phyloP scores from a whole-genome alignment of 2,329 filamentous ascomycete genomes.

The Diaporthe aspalathi region DNA sequence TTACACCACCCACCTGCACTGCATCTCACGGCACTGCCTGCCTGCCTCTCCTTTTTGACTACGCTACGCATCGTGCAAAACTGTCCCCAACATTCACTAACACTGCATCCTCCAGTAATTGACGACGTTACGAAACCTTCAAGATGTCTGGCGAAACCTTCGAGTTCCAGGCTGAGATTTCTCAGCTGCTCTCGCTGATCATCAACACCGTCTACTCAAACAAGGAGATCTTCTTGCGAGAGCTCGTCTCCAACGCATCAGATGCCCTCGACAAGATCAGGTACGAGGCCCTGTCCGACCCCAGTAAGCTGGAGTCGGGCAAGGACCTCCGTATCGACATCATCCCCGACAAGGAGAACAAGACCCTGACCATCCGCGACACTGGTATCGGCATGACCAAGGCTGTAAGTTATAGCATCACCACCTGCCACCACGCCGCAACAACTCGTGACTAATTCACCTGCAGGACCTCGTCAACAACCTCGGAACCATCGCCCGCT shows the following conservation, averaged over 20 bases:
- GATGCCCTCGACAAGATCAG: slow-evolving; percentile 99
- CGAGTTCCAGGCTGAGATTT: slow-evolving; percentile 99
- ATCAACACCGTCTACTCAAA: slow-evolving; percentile 99
- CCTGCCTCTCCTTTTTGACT: no score
- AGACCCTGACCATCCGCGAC: slow-evolving; percentile 97
- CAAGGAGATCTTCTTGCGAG: slow-evolving; percentile 99
- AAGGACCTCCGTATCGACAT: slow-evolving; percentile 99
- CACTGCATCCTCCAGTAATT: slow-evolving; percentile 28
- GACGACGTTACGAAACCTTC: slow-evolving; percentile 43
- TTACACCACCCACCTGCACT: background rate
- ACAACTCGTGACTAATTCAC: slow-evolving; percentile 38
- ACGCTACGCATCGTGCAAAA: background rate
- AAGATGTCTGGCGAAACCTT: slow-evolving; percentile 93
- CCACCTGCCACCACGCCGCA: background rate
- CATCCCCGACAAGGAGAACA: slow-evolving; percentile 96
- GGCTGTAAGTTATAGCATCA: slow-evolving; percentile 75
- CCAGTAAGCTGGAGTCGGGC: slow-evolving; percentile 94
- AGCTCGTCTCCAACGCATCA: slow-evolving; percentile 97
- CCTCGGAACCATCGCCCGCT: slow-evolving; percentile 98
- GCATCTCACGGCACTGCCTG: background rate
- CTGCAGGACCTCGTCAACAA: slow-evolving; percentile 98
- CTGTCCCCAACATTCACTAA: background rate
- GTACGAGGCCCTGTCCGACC: slow-evolving; percentile 97
- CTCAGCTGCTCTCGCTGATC: slow-evolving; percentile 99
- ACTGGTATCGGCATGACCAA: slow-evolving; percentile 99